Evolutionary conservation across 495 filamentous ascomycete genomes (phyloP).

Genomic region (Tuber calosporum): DNA sequence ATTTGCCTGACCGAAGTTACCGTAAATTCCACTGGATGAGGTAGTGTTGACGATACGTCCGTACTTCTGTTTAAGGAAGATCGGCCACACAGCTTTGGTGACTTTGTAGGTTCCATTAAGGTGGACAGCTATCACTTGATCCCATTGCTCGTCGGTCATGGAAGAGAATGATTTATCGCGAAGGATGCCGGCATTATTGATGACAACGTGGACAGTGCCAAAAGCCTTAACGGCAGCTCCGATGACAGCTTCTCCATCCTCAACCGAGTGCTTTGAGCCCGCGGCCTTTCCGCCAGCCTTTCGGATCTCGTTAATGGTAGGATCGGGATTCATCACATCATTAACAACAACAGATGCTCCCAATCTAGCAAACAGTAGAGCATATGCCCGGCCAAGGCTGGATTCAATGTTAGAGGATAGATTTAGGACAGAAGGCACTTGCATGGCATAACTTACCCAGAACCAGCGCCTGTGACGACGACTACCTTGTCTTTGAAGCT

Average conservation of each 20-base stretch:
- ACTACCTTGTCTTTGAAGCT: conserved; percentile 88
- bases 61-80: conserved; percentile 98
- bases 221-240: conserved; percentile 89
- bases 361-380: conserved; percentile 78
- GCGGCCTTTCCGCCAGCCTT: conserved; percentile 84
- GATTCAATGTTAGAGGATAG: conserved; percentile 22
- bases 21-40: conserved; percentile 94
- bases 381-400: conserved; percentile 87
- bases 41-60: conserved; percentile 95
- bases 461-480: conserved; percentile 86
- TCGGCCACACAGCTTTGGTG: conserved; percentile 96
- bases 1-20: conserved; percentile 98
- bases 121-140: conserved; percentile 86
- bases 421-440: background rate
- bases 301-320: conserved; percentile 84
- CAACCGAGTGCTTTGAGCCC: conserved; percentile 85
- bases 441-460: conserved; percentile 50
- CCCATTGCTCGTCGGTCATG: conserved; percentile 93
- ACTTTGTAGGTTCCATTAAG: conserved; percentile 93
- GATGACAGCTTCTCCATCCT: conserved; percentile 87
- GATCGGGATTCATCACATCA: conserved; percentile 87
- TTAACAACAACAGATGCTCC: conserved; percentile 92
- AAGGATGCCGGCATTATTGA: conserved; percentile 97
- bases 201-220: conserved; percentile 84
- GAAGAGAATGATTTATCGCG: conserved; percentile 96